Evolutionary conservation across 2,329 filamentous ascomycete genomes (phyloP).

Genomic region (Cercospora sp.): DNA sequence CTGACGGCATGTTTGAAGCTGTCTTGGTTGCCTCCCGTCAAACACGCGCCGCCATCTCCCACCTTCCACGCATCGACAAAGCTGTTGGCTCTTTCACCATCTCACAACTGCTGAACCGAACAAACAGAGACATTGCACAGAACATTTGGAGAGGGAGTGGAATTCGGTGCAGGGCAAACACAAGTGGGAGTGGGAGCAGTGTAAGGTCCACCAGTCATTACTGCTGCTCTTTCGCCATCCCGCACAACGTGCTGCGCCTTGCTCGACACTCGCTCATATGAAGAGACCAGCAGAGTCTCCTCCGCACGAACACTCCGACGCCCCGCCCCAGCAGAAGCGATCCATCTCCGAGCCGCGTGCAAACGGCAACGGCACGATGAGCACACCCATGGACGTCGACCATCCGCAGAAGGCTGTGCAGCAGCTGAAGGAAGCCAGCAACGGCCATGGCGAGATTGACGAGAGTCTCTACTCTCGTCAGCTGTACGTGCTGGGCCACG

Average conservation of each 20-base stretch:
- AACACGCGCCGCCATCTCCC: not conserved
- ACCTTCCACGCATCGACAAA: not conserved
- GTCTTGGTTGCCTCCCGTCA: constrained; percentile 2
- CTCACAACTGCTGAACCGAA: not conserved
- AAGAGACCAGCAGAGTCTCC: constrained; percentile 25
- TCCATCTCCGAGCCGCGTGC: constrained; percentile 18
- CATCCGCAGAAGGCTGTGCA: constrained; percentile 58
- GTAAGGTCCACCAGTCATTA: constrained; percentile 6
- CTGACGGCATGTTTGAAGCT: not conserved
- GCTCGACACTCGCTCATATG: constrained; percentile 21
- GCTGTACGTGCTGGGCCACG: constrained; percentile 71
- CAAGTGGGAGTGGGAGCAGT: constrained; percentile 8
- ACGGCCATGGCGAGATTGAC: constrained; percentile 61
- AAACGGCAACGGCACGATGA: constrained; percentile 42
- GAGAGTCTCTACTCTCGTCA: constrained; percentile 68
- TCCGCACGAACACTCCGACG: constrained; percentile 20
- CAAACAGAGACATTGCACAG: not conserved
- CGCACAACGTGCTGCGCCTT: not conserved
- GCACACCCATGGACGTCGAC: constrained; percentile 59
- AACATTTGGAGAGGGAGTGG: not conserved
- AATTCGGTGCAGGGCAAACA: not conserved
- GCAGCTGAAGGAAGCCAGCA: constrained; percentile 55
- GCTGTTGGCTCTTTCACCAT: not conserved
- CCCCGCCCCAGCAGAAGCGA: constrained; percentile 19
- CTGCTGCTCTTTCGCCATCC: constrained; percentile 4